Base-by-base conservation (phyloP, 2,329 filamentous ascomycete species). In the Thelonectria discophora region DNA sequence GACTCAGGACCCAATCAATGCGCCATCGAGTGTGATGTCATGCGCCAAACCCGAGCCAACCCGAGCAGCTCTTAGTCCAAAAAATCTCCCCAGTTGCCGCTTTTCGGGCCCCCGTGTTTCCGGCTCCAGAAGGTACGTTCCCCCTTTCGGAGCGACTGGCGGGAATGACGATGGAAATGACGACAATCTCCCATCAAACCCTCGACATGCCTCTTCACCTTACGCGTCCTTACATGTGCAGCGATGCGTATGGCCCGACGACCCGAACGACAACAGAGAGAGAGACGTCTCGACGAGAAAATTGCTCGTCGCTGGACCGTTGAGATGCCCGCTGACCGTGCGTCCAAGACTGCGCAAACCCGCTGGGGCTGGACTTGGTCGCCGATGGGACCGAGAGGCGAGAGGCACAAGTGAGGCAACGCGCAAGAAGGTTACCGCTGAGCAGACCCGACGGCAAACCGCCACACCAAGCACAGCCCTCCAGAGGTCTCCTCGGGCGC, bases 21-120 rank as follows among this genome's bases (percentile, higher is more conserved):
- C 51, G 39, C 53, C 42, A 56, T 56, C 53, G 34, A 17, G 15
- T 47, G 58, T 61, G 58, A 61, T 61, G 58, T 61, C 58, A 61
- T 61, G 53, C 58, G 42, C 58, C 51, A 55, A 32, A 30, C 24
- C 50, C 46, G 45, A 39, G 46, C 58, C 27, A 30, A 55, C 58
- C 46, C 51, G 52, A 43, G 24, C 39, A 50, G 49, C 39, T 20
- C 58, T 50, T 24, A 39, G 51, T 51, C 39, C 43, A 43, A 55
- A 55, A 39, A 45, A 32, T 49, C 46, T 30, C 27, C 27, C 27
- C 46, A 39, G 58, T 60, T 55, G 58, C 58, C 58, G 51, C 51
- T 60, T 60, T 43, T 60, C 30, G 52, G 51, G 45, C 58, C 51
- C 45, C 58, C 52, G 43, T 45, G 43, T 47, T 60, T 58, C 55